These are phyloP conservation scores for Chalciporus chontae DNA, from an alignment of 768 basidiomycete genomes.

Conservation along the genomic window DNA sequence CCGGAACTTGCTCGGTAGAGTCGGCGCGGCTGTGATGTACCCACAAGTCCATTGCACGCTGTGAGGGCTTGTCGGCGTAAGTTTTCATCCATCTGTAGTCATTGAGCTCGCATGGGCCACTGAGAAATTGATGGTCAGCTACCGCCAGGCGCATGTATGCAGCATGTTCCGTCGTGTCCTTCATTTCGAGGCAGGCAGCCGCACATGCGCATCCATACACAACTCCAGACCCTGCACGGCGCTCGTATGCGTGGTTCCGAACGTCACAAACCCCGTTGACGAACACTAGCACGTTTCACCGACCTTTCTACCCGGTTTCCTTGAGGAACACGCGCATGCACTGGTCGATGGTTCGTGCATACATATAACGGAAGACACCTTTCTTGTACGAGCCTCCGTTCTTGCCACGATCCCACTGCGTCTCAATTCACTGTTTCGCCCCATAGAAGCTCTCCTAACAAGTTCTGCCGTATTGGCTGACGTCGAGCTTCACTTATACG, in stretches of 20 bases:
- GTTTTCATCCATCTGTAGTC: background rate
- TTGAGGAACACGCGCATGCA: slow-evolving; percentile 13
- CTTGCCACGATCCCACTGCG: slow-evolving; percentile 8
- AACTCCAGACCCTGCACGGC: slow-evolving; percentile 17
- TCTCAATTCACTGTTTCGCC: background rate
- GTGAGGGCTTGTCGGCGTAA: background rate
- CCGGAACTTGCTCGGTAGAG: background rate
- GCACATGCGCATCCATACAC: slow-evolving; percentile 13
- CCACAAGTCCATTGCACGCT: background rate
- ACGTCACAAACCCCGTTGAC: slow-evolving; percentile 6
- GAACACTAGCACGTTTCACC: slow-evolving; percentile 8
- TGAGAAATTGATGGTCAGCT: background rate
- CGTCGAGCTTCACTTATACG: slow-evolving; percentile 1
- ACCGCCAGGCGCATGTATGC: slow-evolving; percentile 7
- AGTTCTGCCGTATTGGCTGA: slow-evolving; percentile 1
- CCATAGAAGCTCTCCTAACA: background rate
- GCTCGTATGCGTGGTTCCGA: slow-evolving; percentile 6
- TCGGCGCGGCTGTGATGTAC: background rate
- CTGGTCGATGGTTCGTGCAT: slow-evolving; percentile 6
- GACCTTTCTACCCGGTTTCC: slow-evolving; percentile 11
- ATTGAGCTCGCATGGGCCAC: background rate
- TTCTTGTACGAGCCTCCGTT: slow-evolving; percentile 8
- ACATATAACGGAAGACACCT: slow-evolving; percentile 21
- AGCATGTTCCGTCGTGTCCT: slow-evolving; percentile 6
- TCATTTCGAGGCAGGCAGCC: background rate